Percentiles rank a stretch among this genome's conserved stretches.
Conservation (phyloP, 805 yeast genomes). For the Suhomyces xylopsoci region DNA sequence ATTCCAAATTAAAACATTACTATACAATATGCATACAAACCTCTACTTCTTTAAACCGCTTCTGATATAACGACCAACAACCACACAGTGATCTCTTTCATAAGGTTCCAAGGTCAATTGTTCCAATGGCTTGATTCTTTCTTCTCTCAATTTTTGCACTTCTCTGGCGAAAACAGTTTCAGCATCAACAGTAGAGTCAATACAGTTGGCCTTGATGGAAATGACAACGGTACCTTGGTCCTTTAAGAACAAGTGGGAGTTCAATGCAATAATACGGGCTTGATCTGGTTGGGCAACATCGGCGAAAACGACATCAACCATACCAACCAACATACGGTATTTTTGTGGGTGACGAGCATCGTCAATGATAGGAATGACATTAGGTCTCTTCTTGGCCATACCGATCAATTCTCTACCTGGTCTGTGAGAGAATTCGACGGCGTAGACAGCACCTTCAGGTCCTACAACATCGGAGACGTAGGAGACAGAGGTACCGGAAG, state of each 20-base stretch:
- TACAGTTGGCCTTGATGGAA: slow-evolving; percentile 99
- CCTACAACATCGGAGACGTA: slow-evolving; percentile 99
- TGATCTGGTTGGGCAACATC: slow-evolving; percentile 99
- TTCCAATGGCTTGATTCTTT: slow-evolving; percentile 96
- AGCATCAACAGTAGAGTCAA: slow-evolving; percentile 98
- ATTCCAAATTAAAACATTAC: background rate
- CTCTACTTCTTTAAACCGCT: slow-evolving; percentile 59
- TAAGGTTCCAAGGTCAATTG: slow-evolving; percentile 99
- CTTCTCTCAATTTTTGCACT: slow-evolving; percentile 98
- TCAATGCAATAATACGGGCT: slow-evolving; percentile 98
- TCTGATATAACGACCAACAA: slow-evolving; percentile 95
- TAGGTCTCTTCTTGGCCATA: slow-evolving; percentile 99
- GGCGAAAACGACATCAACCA: slow-evolving; percentile 98
- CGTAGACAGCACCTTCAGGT: slow-evolving; percentile 98
- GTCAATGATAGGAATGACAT: slow-evolving; percentile 96
- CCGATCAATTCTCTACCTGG: slow-evolving; percentile 99
- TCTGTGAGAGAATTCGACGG: slow-evolving; percentile 99
- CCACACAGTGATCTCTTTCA: slow-evolving; percentile 99
- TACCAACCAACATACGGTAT: slow-evolving; percentile 97
- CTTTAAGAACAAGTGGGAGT: slow-evolving; percentile 96
- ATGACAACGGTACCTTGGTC: slow-evolving; percentile 98
- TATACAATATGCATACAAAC: slow-evolving; percentile 4
- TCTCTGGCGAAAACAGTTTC: slow-evolving; percentile 99
- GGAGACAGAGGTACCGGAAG: slow-evolving; percentile 98
- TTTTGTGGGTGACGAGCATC: slow-evolving; percentile 99